Percentiles rank a stretch among this genome's conserved stretches.
phyloP scores from a whole-genome alignment of 2,329 filamentous ascomycete genomes.

The Xylariaceae sp. region DNA sequence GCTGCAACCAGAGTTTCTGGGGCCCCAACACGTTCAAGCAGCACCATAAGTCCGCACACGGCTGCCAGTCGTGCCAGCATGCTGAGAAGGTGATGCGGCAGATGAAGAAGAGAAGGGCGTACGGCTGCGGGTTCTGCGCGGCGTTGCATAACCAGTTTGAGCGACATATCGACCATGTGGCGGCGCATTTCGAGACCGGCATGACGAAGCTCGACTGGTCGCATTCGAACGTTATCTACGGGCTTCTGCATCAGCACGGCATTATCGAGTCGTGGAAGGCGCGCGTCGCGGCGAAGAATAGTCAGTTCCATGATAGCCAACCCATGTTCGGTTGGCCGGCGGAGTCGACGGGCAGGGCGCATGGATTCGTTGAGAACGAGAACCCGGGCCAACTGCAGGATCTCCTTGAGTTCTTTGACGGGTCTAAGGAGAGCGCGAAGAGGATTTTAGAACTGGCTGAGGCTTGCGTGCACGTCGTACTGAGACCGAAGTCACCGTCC shows the following conservation, averaged over 20 bases:
- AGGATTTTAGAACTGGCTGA: slow-evolving; percentile 53
- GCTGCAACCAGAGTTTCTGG: slow-evolving; percentile 64
- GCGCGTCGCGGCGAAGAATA: slow-evolving; percentile 43
- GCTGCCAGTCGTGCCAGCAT: slow-evolving; percentile 60
- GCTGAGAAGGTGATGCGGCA: slow-evolving; percentile 59
- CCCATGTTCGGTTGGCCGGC: slow-evolving; percentile 57
- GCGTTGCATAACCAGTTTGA: slow-evolving; percentile 58
- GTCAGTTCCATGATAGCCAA: slow-evolving; percentile 45
- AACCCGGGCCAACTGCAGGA: slow-evolving; percentile 59
- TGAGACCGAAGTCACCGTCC: slow-evolving; percentile 27
- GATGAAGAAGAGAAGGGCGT: slow-evolving; percentile 59
- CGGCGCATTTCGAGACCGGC: slow-evolving; percentile 59
- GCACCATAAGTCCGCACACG: slow-evolving; percentile 61
- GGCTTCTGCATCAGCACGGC: slow-evolving; percentile 59
- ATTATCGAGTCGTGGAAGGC: slow-evolving; percentile 58
- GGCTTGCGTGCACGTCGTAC: slow-evolving; percentile 33
- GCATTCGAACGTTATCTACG: slow-evolving; percentile 63
- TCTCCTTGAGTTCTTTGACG: slow-evolving; percentile 59
- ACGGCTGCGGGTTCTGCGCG: slow-evolving; percentile 65
- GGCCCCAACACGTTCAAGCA: slow-evolving; percentile 64
- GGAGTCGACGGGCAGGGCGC: slow-evolving; percentile 50
- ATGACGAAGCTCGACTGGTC: slow-evolving; percentile 62
- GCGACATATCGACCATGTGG: slow-evolving; percentile 63
- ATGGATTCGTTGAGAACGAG: slow-evolving; percentile 57
- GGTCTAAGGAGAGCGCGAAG: slow-evolving; percentile 51